phyloP scores from a whole-genome alignment of 116 monocot genomes.

The Dioscorea cayenensis region DNA sequence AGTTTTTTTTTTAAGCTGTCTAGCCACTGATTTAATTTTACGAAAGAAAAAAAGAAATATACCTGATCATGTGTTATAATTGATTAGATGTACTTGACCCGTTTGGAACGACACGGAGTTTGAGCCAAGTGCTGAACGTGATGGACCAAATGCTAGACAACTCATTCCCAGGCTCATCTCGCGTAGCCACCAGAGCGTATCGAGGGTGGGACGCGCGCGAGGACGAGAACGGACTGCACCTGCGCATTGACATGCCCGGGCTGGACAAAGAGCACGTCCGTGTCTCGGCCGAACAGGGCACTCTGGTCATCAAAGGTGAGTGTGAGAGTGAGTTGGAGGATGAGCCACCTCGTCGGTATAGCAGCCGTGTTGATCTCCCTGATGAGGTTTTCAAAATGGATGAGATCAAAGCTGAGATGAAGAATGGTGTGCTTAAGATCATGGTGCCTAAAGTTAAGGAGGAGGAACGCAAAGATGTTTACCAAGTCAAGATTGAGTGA shows the following conservation, averaged over 20 bases:
- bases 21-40: too few relatives aligned
- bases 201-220: constrained; percentile 65
- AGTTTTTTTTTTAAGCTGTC: too few relatives aligned
- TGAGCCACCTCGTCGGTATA: constrained; percentile 22
- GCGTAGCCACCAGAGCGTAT: constrained; percentile 16
- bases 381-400: constrained; percentile 41
- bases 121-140: constrained; percentile 73
- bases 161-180: constrained; percentile 15
- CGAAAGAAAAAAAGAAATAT: too few relatives aligned
- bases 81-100: constrained; percentile 58
- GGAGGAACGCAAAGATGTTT: constrained; percentile 45
- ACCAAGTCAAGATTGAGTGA: constrained; percentile 39
- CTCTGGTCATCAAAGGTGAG: constrained; percentile 63
- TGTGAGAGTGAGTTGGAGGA: constrained; percentile 19
- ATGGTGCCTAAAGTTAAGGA: constrained; percentile 48
- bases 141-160: constrained; percentile 55
- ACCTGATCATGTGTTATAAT: too few relatives aligned
- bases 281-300: constrained; percentile 57
- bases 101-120: constrained; percentile 42
- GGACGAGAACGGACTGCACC: constrained; percentile 48
- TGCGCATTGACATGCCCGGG: constrained; percentile 90
- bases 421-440: constrained; percentile 56
- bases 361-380: constrained; percentile 51
- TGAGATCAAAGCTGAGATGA: constrained; percentile 64
- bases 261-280: constrained; percentile 70